Evolutionary conservation across 192 early-diverging fungal genomes (phyloP).

Genomic region (Backusella australiensis): DNA sequence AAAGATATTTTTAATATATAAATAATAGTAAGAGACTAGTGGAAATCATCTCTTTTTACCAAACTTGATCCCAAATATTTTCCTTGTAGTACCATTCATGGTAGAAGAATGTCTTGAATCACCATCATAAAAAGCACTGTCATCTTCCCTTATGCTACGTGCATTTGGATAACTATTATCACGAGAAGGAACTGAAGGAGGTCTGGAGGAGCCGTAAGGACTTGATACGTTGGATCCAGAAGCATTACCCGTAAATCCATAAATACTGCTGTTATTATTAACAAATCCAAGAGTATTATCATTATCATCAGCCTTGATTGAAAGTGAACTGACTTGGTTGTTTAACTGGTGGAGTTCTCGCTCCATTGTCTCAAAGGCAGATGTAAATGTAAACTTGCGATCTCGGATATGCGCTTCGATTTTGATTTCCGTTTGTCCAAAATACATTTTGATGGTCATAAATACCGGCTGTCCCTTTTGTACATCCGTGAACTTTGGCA

Average conservation of each 20-base stretch:
- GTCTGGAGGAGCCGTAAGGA: not conserved
- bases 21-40: not conserved
- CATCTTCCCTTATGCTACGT: conserved; percentile 8
- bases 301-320: not conserved
- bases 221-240: conserved; percentile 9
- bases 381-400: conserved; percentile 36
- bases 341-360: conserved; percentile 1
- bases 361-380: conserved; percentile 14
- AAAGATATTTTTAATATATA: not conserved
- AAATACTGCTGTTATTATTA: not conserved
- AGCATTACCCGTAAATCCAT: conserved; percentile 5
- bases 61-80: conserved; percentile 11
- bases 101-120: conserved; percentile 5
- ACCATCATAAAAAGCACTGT: not conserved
- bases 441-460: conserved; percentile 41
- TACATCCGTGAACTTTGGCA: conserved; percentile 25
- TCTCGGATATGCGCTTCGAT: conserved; percentile 29
- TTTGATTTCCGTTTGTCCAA: conserved; percentile 46
- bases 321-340: not conserved
- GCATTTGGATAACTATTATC: not conserved
- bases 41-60: not conserved
- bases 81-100: not conserved
- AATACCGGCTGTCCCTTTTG: conserved; percentile 39
- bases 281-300: not conserved
- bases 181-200: conserved; percentile 3